Conservation (phyloP, 306 rosid species). For the Pterocarpus macrocarpus region DNA sequence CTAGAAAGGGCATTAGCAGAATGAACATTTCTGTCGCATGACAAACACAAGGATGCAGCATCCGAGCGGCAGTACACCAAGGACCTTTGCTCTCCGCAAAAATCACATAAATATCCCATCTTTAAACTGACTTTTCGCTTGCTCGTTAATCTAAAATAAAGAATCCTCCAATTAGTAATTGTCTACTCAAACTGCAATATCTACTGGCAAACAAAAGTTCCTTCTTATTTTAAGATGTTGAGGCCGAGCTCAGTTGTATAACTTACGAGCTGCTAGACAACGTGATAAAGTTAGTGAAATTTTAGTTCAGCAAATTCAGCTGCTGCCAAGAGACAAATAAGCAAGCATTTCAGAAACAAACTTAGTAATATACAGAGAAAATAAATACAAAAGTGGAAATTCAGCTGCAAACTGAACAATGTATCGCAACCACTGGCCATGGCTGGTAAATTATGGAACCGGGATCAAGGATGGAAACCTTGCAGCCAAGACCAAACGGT, state of each 20-base stretch:
- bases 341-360: conserved; percentile 4
- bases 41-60: conserved; percentile 89
- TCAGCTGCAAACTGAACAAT: conserved; percentile 26
- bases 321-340: conserved; percentile 42
- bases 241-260: conserved; percentile 21
- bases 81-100: conserved; percentile 88
- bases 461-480: conserved; percentile 14
- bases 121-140: conserved; percentile 41
- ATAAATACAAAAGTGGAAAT: conserved; percentile 15
- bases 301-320: conserved; percentile 50
- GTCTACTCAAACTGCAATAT: conserved; percentile 30
- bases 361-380: conserved; percentile 10
- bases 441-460: conserved; percentile 7
- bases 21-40: conserved; percentile 95
- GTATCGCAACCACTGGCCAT: background rate
- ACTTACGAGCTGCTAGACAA: conserved; percentile 44
- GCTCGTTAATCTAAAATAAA: conserved; percentile 49
- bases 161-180: conserved; percentile 44
- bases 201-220: conserved; percentile 38
- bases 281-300: conserved; percentile 36
- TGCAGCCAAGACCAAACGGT: conserved; percentile 11
- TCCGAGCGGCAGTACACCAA: conserved; percentile 96
- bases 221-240: conserved; percentile 35
- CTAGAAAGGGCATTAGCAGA: conserved; percentile 93
- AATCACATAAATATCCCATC: conserved; percentile 93